Base-by-base conservation (phyloP, 1,284 basidiomycete species). In the Waitea zeae region DNA sequence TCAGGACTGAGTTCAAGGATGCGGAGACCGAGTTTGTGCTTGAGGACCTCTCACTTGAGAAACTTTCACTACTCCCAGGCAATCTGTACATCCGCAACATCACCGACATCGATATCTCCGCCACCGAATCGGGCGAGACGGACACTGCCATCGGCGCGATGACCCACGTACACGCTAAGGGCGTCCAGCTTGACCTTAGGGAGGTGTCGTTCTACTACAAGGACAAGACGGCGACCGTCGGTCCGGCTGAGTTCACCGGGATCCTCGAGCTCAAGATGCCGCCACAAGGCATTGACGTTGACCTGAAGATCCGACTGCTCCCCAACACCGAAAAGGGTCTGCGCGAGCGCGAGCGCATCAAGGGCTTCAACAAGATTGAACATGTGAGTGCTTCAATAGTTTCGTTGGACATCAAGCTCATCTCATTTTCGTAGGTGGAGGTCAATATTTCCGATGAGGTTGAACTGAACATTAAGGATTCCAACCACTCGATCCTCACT, bases 131-230 rank as follows among this genome's bases (percentile, higher is more conserved):
- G 17, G 49, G 46, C 3, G 43, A 57, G 5, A 50, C 49, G 0
- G 57, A 56, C 31, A 67, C 68, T 3, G 49, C 66, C 1, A 49
- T 77, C 20, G 72, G 73, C 30, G 61, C 70, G 0, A 58, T 75
- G 38, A 78, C 73, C 0, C 71, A 73, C 31, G 54, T 79, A 17
- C 66, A 64, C 30, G 51, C 72, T 12, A 69, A 74, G 40, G 76
- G 70, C 1, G 48, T 80, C 0, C 73, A 75, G 42, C 58, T 80
- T 15, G 44, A 54, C 9, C 60, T 79, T 28, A 54, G 60, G 38
- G 69, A 80, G 28, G 62, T 79, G 0, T 77, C 76, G 1, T 80
- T 80, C 56, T 79, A 64, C 51, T 78, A 75, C 51, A 61, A 61
- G 26, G 74, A 80, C 50, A 70, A 73, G 44, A 54, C 50, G 0